A percentile compares a stretch with the other conserved stretches of the same genome.
Evolutionary conservation across 306 rosid species (phyloP).

Genomic region (Acacia confusa): DNA sequence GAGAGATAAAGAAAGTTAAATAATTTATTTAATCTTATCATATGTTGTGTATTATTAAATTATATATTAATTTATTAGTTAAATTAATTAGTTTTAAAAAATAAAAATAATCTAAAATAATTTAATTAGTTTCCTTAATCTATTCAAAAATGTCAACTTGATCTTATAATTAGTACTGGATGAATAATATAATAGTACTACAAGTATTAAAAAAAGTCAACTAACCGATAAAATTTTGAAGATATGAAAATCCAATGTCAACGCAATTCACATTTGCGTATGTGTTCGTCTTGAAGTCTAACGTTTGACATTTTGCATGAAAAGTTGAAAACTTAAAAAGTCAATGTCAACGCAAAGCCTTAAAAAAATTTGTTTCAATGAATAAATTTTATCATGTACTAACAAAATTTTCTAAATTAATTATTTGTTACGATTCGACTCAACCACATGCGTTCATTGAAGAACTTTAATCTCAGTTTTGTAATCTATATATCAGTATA

Average conservation of each 20-base stretch:
- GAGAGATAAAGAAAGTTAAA: too few relatives aligned
- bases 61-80: too few relatives aligned
- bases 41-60: too few relatives aligned
- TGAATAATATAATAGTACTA: too few relatives aligned
- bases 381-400: background rate
- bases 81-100: too few relatives aligned
- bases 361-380: background rate
- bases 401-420: background rate
- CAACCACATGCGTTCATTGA: background rate
- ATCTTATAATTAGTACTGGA: too few relatives aligned
- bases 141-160: too few relatives aligned
- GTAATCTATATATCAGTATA: too few relatives aligned
- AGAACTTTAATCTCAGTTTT: background rate
- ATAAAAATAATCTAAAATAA: too few relatives aligned
- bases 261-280: background rate
- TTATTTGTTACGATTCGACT: background rate
- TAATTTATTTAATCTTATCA: too few relatives aligned
- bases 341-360: constrained; percentile 13
- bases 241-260: background rate
- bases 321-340: background rate
- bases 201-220: background rate
- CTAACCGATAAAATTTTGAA: background rate
- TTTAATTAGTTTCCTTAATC: too few relatives aligned
- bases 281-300: constrained; percentile 16
- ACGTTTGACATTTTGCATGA: constrained; percentile 13